Evolutionary conservation across 805 yeast genomes (phyloP).

Genomic region (Yarrowia sp.): DNA sequence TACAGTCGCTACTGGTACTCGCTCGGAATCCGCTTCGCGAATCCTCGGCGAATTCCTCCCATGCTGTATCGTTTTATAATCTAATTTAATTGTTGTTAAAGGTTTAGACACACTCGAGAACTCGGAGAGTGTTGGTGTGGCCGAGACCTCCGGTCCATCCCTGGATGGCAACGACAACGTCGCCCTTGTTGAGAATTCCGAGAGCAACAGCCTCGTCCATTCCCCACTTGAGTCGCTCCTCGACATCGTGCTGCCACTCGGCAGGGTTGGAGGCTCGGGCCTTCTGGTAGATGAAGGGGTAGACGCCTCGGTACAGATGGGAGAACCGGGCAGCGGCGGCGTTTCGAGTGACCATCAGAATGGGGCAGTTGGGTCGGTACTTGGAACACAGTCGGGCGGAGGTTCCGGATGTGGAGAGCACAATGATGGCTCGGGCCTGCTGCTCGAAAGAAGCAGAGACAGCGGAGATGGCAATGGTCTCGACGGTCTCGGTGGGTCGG

Average conservation of each 20-base stretch:
- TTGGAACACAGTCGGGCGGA: conserved; percentile 95
- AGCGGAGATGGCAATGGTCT: conserved; percentile 96
- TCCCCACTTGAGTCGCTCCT: conserved; percentile 90
- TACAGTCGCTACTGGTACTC: neutral
- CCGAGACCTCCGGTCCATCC: conserved; percentile 55
- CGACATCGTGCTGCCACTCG: conserved; percentile 96
- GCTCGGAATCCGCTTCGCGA: neutral
- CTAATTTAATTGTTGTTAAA: conserved; percentile 6
- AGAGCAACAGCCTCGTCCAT: conserved; percentile 82
- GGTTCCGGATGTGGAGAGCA: conserved; percentile 89
- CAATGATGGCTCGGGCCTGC: conserved; percentile 94
- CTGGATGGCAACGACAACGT: conserved; percentile 89
- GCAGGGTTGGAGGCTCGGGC: conserved; percentile 51
- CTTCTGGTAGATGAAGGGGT: conserved; percentile 84
- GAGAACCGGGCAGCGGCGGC: conserved; percentile 88
- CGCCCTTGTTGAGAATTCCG: conserved; percentile 84
- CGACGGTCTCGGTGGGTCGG: conserved; percentile 89
- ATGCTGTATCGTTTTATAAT: conserved; percentile 17
- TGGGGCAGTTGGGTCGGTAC: conserved; percentile 97
- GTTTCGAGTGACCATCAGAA: conserved; percentile 97
- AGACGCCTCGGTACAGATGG: conserved; percentile 97
- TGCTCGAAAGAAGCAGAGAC: conserved; percentile 96
- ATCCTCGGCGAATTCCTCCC: neutral
- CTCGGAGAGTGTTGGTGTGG: conserved; percentile 97
- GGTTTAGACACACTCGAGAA: conserved; percentile 57